Percentiles rank a stretch among this genome's conserved stretches.
Conservation (phyloP, 345 rosid species). For the Schrenkiella parvula region DNA sequence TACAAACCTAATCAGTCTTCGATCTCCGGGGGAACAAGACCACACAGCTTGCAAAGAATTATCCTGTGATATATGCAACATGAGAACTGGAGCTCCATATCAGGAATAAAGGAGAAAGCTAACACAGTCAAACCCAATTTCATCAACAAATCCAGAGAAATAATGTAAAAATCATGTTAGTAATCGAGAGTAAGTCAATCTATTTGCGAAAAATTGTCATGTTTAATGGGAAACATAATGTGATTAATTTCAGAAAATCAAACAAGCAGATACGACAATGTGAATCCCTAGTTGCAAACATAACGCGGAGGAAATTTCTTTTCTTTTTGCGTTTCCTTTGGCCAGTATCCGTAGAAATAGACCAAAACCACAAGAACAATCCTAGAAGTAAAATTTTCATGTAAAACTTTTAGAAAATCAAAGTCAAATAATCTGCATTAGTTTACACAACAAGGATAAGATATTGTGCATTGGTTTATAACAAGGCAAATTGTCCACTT, state of each 20-base stretch:
- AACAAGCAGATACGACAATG: not conserved
- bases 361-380: not conserved
- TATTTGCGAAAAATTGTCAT: not conserved
- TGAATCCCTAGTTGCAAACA: not conserved
- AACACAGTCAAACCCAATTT: not conserved
- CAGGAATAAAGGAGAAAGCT: not conserved
- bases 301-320: not conserved
- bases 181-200: not conserved
- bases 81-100: not conserved
- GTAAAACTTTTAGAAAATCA: not conserved
- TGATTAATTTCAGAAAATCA: not conserved
- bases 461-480: not conserved
- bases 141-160: not conserved
- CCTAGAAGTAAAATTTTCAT: not conserved
- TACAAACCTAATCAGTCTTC: constrained; percentile 55
- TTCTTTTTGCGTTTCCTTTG: not conserved
- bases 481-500: not conserved
- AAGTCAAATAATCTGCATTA: not conserved
- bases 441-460: not conserved
- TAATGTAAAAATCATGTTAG: not conserved
- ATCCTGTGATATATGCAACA: constrained; percentile 44
- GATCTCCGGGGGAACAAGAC: constrained; percentile 29
- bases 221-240: not conserved
- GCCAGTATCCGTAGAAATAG: not conserved
- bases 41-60: constrained; percentile 84